A percentile compares a stretch with the other conserved stretches of the same genome.
phyloP scores from a whole-genome alignment of 768 basidiomycete species.

The Tylopilus sp. region DNA sequence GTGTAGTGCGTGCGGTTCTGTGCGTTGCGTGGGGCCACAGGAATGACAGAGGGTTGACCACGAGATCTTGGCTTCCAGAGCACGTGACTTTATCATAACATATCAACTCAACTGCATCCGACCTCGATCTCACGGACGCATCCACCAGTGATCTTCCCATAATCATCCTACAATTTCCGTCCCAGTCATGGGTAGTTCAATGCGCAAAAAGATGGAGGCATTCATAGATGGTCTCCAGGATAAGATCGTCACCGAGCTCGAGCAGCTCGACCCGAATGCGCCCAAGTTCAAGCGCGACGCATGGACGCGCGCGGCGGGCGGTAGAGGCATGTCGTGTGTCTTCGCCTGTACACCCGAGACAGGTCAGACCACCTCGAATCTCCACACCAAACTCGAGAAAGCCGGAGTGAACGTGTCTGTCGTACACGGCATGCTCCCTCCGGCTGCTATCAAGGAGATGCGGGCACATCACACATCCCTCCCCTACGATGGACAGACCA shows the following conservation, averaged over 20 bases:
- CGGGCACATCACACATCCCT: slow-evolving; percentile 82
- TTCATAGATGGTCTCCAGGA: slow-evolving; percentile 79
- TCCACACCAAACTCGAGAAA: slow-evolving; percentile 75
- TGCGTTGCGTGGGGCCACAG: neutral
- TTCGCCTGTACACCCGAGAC: slow-evolving; percentile 49
- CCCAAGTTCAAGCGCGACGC: slow-evolving; percentile 77
- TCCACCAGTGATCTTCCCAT: neutral
- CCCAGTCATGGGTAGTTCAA: slow-evolving; percentile 30
- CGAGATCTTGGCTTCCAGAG: slow-evolving; percentile 1
- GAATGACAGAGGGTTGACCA: neutral
- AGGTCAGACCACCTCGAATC: slow-evolving; percentile 31
- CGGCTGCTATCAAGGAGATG: slow-evolving; percentile 92
- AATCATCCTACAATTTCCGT: neutral
- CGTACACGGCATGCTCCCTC: slow-evolving; percentile 85
- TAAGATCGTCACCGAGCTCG: slow-evolving; percentile 72
- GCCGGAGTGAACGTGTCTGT: slow-evolving; percentile 94
- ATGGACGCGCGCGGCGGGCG: slow-evolving; percentile 67
- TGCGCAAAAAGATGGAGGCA: slow-evolving; percentile 76
- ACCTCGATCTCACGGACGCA: too few species aligned
- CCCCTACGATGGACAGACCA: slow-evolving; percentile 53
- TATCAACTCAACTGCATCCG: neutral
- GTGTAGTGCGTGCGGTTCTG: neutral
- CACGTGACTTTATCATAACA: slow-evolving; percentile 26
- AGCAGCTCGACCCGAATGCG: slow-evolving; percentile 70
- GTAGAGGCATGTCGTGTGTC: slow-evolving; percentile 79